A percentile compares a stretch with the other conserved stretches of the same genome.
Evolutionary conservation across 768 basidiomycete species (phyloP).

Genomic region (Mycena vitilis): DNA sequence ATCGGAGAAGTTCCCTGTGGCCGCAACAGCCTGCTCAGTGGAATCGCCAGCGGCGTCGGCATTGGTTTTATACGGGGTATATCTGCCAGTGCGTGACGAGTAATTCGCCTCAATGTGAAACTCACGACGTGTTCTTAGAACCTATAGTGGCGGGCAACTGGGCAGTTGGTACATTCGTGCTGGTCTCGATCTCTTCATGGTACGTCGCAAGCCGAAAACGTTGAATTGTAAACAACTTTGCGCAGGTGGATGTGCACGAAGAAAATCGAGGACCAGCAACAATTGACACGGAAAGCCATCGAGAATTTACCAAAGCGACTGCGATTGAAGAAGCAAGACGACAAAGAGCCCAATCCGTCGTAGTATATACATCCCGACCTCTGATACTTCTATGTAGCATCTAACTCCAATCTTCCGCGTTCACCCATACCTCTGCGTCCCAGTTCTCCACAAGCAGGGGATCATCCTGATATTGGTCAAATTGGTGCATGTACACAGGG

Average conservation of each 20-base stretch:
- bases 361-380: not conserved
- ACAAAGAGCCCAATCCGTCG: constrained; percentile 19
- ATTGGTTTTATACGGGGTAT: constrained; percentile 81
- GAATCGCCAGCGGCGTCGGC: constrained; percentile 84
- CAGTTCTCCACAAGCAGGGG: constrained; percentile 81
- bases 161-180: constrained; percentile 80
- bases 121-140: constrained; percentile 48
- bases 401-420: constrained; percentile 51
- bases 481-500: not conserved
- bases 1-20: constrained; percentile 82
- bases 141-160: constrained; percentile 79
- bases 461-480: constrained; percentile 60
- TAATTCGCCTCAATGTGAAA: constrained; percentile 5
- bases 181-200: constrained; percentile 79
- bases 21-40: constrained; percentile 77
- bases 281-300: constrained; percentile 28
- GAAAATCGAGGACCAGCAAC: constrained; percentile 25
- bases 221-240: constrained; percentile 25
- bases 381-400: not conserved
- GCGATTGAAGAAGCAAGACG: constrained; percentile 33
- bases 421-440: constrained; percentile 72
- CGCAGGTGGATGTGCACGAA: constrained; percentile 13
- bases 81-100: constrained; percentile 62
- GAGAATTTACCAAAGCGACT: constrained; percentile 31
- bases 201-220: constrained; percentile 44